Percentiles rank a stretch among this genome's conserved stretches.
These are phyloP conservation scores for Rhinocladiella similis DNA, from an alignment of 2,329 filamentous ascomycete species.

Conservation along the genomic window DNA sequence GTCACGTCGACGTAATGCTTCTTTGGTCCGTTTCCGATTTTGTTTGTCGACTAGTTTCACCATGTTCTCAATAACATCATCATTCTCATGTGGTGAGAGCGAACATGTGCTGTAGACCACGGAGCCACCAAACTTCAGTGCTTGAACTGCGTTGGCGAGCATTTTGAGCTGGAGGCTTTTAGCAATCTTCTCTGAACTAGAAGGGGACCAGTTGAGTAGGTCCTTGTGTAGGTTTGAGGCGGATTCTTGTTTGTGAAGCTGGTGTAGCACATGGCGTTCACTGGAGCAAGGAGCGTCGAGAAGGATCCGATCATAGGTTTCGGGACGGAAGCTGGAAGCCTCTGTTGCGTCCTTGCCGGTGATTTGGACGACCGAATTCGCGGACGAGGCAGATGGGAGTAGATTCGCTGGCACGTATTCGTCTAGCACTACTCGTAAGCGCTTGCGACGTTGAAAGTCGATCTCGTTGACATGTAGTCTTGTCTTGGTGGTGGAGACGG, in stretches of 20 bases:
- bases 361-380: not conserved
- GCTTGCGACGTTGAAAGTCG: constrained; percentile 10
- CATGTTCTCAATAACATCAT: constrained; percentile 13
- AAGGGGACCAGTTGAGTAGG: constrained; percentile 17
- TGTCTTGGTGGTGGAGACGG: not conserved
- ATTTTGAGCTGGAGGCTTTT: constrained; percentile 12
- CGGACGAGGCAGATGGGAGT: not conserved
- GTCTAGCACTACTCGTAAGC: constrained; percentile 9
- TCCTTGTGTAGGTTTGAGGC: constrained; percentile 10
- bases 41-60: not conserved
- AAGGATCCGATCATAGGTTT: constrained; percentile 14
- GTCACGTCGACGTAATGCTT: not conserved
- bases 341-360: not conserved
- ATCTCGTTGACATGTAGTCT: constrained; percentile 13
- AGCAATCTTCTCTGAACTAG: constrained; percentile 11
- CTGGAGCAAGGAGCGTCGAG: constrained; percentile 19
- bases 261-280: constrained; percentile 18
- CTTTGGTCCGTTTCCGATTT: not conserved
- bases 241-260: constrained; percentile 4
- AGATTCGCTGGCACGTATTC: constrained; percentile 8
- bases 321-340: constrained; percentile 1
- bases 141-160: constrained; percentile 11
- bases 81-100: constrained; percentile 17
- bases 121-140: constrained; percentile 11
- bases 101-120: constrained; percentile 19